These are phyloP conservation scores for Saccharomyces kudriavzevii DNA, from an alignment of 805 yeast genomes.

Conservation along the genomic window DNA sequence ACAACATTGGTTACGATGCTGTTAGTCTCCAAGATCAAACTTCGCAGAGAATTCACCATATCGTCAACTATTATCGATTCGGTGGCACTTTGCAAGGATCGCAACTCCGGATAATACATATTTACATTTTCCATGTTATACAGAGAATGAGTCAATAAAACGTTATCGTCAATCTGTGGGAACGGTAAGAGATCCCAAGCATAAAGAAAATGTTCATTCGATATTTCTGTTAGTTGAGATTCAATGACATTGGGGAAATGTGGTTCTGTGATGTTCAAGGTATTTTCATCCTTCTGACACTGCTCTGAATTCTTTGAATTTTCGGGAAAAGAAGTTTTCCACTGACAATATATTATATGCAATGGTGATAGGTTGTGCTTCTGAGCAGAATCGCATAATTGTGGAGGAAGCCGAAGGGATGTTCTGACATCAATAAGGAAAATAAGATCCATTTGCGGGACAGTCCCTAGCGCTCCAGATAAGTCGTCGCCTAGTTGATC, in stretches of 20 bases:
- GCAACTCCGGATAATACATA: constrained; percentile 18
- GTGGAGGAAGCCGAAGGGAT: constrained; percentile 15
- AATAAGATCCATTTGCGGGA: constrained; percentile 12
- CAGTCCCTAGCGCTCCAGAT: constrained; percentile 6
- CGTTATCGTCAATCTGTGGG: constrained; percentile 22
- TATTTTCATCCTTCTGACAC: neutral
- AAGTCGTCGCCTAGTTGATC: constrained; percentile 15
- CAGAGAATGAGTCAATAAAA: constrained; percentile 17
- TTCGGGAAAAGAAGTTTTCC: constrained; percentile 13
- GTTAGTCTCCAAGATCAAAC: constrained; percentile 16
- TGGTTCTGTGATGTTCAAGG: neutral
- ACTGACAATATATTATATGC: constrained; percentile 14
- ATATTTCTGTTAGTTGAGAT: constrained; percentile 10
- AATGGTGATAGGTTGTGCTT: constrained; percentile 1
- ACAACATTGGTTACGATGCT: constrained; percentile 21
- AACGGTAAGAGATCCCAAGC: constrained; percentile 22
- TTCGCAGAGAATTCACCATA: constrained; percentile 19
- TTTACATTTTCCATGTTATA: constrained; percentile 20
- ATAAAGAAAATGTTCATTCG: constrained; percentile 1
- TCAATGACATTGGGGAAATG: constrained; percentile 17
- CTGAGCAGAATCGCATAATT: constrained; percentile 4
- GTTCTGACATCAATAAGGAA: constrained; percentile 23
- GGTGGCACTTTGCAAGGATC: constrained; percentile 19
- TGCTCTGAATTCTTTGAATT: constrained; percentile 1
- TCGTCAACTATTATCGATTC: constrained; percentile 23